Percentiles rank a stretch among this genome's conserved stretches.
These are phyloP conservation scores for Sarocladiaceae sp. DNA, from an alignment of 2,329 filamentous ascomycete genomes.

Conservation along the genomic window DNA sequence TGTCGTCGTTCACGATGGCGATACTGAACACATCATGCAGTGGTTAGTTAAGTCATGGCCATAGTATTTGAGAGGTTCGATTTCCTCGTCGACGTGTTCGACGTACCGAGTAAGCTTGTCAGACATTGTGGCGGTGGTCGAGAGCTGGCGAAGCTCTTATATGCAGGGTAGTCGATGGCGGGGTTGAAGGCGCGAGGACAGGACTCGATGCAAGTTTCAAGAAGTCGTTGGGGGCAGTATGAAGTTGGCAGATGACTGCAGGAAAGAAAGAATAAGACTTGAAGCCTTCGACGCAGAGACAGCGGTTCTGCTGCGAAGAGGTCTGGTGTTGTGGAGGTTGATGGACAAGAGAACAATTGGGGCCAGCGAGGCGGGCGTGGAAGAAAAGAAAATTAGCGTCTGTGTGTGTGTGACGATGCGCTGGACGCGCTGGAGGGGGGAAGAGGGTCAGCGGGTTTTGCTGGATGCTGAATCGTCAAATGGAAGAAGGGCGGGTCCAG, in stretches of 20 bases:
- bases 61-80: background rate
- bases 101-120: slow-evolving; percentile 91
- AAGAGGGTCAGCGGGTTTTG: slow-evolving; percentile 8
- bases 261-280: background rate
- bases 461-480: slow-evolving; percentile 8
- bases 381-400: slow-evolving; percentile 9
- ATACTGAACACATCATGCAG: no score
- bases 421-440: background rate
- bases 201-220: no score
- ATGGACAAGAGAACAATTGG: slow-evolving; percentile 7
- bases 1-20: slow-evolving; percentile 97
- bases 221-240: background rate
- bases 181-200: background rate
- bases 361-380: slow-evolving; percentile 1
- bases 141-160: slow-evolving; percentile 6
- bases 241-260: background rate
- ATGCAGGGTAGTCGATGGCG: slow-evolving; percentile 5
- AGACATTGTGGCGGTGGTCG: slow-evolving; percentile 56
- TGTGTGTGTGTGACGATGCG: slow-evolving; percentile 7
- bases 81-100: background rate
- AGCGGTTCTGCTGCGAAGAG: slow-evolving; percentile 8
- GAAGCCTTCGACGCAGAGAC: slow-evolving; percentile 8
- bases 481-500: background rate
- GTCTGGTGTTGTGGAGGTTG: slow-evolving; percentile 6
- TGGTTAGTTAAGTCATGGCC: no score